Evolutionary conservation across 805 yeast genomes (phyloP).

Genomic region (Candida sphagnicola): DNA sequence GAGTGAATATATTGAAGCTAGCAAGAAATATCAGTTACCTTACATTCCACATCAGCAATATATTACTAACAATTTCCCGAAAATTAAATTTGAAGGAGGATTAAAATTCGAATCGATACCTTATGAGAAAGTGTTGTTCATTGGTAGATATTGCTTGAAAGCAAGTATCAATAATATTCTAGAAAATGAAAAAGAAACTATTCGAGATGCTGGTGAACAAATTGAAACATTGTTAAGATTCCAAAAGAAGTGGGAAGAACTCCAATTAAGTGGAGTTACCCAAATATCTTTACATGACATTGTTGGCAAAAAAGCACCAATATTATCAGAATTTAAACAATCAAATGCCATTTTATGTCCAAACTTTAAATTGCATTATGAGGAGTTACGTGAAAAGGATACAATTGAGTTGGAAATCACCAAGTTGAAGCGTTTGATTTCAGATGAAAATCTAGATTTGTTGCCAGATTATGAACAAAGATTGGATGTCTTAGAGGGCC

Average conservation of each 20-base stretch:
- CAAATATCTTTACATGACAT: constrained; percentile 35
- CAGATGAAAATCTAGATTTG: constrained; percentile 85
- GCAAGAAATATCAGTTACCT: constrained; percentile 25
- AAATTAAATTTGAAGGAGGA: constrained; percentile 29
- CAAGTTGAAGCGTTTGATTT: constrained; percentile 55
- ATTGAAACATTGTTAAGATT: constrained; percentile 30
- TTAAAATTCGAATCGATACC: constrained; percentile 39
- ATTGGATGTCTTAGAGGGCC: constrained; percentile 66
- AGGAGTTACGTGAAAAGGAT: constrained; percentile 43
- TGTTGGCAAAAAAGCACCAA: constrained; percentile 30
- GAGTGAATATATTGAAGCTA: constrained; percentile 19
- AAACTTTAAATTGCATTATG: constrained; percentile 42
- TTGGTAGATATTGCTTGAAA: constrained; percentile 35
- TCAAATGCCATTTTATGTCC: constrained; percentile 31
- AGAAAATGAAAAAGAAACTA: constrained; percentile 30
- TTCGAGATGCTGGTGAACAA: constrained; percentile 32
- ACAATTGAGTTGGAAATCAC: constrained; percentile 48
- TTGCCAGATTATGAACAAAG: constrained; percentile 94
- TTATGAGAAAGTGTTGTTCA: constrained; percentile 37
- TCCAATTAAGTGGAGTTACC: constrained; percentile 31
- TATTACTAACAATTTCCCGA: constrained; percentile 30
- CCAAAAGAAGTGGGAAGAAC: constrained; percentile 42
- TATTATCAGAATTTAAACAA: constrained; percentile 25
- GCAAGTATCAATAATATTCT: constrained; percentile 31
- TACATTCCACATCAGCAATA: constrained; percentile 33